Percentiles rank a stretch among this genome's conserved stretches.
These are phyloP conservation scores for Candida hungchunana DNA, from an alignment of 805 yeast species.

Conservation along the genomic window DNA sequence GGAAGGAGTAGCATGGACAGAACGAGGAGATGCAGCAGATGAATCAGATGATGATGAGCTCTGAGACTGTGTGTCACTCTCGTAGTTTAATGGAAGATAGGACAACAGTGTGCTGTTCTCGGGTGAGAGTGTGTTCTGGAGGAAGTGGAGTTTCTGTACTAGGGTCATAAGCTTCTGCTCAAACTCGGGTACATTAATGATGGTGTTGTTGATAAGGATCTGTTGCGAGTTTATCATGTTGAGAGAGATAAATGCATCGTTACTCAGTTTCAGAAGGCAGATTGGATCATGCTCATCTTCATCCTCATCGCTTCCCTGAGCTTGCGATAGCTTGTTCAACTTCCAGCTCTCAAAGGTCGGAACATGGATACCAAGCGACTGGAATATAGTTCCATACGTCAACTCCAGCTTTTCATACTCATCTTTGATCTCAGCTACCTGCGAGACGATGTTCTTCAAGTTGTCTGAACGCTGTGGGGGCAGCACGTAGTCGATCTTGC, in stretches of 20 bases:
- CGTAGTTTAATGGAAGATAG: conserved; percentile 7
- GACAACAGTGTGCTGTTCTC: conserved; percentile 2
- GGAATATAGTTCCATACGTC: conserved; percentile 13
- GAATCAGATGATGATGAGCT: conserved; percentile 12
- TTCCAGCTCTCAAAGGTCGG: conserved; percentile 21
- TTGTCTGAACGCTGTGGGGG: conserved; percentile 40
- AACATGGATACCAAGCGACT: conserved; percentile 11
- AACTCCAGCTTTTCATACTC: conserved; percentile 12
- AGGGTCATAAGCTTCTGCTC: conserved; percentile 10
- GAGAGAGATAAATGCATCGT: conserved; percentile 11
- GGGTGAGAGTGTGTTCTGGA: conserved; percentile 6
- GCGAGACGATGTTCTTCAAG: conserved; percentile 20
- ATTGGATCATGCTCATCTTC: conserved; percentile 6
- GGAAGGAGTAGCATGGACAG: conserved; percentile 4
- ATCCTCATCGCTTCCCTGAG: background rate
- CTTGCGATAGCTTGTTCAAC: conserved; percentile 1
- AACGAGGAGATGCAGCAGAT: conserved; percentile 14
- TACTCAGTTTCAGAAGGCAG: conserved; percentile 12
- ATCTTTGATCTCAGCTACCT: conserved; percentile 16
- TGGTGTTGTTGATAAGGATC: conserved; percentile 13
- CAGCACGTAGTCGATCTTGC: conserved; percentile 52
- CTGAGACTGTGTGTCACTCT: conserved; percentile 11
- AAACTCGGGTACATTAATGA: conserved; percentile 14
- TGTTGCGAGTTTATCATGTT: conserved; percentile 6
- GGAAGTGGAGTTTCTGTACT: conserved; percentile 7